Conservation (phyloP, 1,284 basidiomycete genomes). For the Trichosporon faecale region DNA sequence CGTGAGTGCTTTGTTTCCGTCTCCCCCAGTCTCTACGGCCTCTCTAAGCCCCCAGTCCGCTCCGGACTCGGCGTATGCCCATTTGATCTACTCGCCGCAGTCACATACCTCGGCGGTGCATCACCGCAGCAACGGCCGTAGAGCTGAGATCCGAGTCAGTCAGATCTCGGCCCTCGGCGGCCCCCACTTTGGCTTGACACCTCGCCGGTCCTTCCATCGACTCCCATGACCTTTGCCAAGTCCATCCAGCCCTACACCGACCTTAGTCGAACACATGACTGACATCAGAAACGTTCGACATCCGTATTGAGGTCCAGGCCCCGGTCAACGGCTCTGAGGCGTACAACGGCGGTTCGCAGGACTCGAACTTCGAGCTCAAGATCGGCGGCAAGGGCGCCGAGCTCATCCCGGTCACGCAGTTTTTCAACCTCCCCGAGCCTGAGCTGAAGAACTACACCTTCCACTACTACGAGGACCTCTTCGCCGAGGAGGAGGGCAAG, state of each 20-base stretch:
- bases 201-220: no score
- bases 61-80: not conserved
- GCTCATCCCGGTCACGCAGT: conserved; percentile 42
- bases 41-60: not conserved
- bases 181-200: no score
- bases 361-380: conserved; percentile 43
- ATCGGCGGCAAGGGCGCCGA: conserved; percentile 42
- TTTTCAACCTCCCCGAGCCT: conserved; percentile 44
- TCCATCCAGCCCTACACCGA: no score
- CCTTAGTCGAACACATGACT: not conserved
- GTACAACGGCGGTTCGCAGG: conserved; percentile 48
- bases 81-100: no score
- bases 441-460: conserved; percentile 42
- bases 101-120: no score
- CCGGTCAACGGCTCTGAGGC: conserved; percentile 52
- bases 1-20: conserved; percentile 23
- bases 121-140: not conserved
- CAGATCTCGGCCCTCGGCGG: no score
- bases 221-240: not conserved
- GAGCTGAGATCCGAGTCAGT: not conserved
- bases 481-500: conserved; percentile 41
- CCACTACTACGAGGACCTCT: conserved; percentile 50
- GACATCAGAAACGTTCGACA: conserved; percentile 41
- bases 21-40: not conserved
- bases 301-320: conserved; percentile 51